These are phyloP conservation scores for Cinnamomum chago DNA, from an alignment of 164 flowering plant species.

Conservation along the genomic window DNA sequence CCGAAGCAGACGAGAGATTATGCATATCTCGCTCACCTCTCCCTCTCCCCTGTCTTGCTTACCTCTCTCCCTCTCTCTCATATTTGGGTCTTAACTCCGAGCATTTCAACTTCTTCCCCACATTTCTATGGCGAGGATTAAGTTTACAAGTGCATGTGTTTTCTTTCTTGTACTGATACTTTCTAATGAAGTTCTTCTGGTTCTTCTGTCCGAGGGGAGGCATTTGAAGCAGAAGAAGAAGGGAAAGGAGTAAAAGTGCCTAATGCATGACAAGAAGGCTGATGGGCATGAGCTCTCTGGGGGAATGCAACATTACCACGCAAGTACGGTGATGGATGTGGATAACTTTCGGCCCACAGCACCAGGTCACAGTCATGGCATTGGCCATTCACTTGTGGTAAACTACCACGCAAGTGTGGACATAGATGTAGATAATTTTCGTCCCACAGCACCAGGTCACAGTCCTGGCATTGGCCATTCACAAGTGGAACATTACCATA, in stretches of 20 bases:
- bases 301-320: too few relatives aligned
- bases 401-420: too few relatives aligned
- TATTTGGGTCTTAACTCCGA: not conserved
- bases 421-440: too few relatives aligned
- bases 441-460: too few relatives aligned
- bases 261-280: not conserved
- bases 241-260: not conserved
- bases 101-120: not conserved
- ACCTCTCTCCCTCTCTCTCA: not conserved
- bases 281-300: too few relatives aligned
- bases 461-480: too few relatives aligned
- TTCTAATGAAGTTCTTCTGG: not conserved
- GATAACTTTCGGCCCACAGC: not conserved
- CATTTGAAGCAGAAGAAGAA: not conserved
- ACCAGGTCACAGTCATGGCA: slow-evolving; percentile 7
- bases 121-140: not conserved
- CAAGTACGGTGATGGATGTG: not conserved
- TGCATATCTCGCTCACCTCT: not conserved
- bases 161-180: not conserved
- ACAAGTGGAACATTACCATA: too few relatives aligned
- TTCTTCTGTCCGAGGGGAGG: not conserved
- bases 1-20: not conserved
- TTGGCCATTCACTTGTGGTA: too few relatives aligned
- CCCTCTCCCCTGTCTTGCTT: not conserved
- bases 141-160: not conserved